These are phyloP conservation scores for Lentithecium fluviatile DNA, from an alignment of 495 filamentous ascomycete species.

Conservation along the genomic window DNA sequence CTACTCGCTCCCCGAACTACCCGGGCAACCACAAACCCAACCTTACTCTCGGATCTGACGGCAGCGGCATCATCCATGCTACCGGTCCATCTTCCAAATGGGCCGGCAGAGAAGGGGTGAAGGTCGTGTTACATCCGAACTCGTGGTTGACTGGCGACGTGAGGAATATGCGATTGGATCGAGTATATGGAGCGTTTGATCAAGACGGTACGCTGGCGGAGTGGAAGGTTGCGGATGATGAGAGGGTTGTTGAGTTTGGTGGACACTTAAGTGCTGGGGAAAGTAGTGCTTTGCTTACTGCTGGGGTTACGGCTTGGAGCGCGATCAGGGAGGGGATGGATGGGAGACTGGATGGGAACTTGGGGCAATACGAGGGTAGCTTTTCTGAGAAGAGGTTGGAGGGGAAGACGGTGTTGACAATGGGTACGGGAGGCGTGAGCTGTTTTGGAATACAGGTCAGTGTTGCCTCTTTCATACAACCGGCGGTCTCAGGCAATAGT, in stretches of 20 bases:
- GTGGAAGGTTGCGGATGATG: neutral
- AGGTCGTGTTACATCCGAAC: slow-evolving; percentile 32
- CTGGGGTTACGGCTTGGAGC: slow-evolving; percentile 20
- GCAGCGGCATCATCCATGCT: slow-evolving; percentile 38
- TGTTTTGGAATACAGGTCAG: slow-evolving; percentile 35
- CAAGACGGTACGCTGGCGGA: neutral
- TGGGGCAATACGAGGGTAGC: slow-evolving; percentile 31
- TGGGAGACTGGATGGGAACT: slow-evolving; percentile 32
- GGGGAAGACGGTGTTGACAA: slow-evolving; percentile 37
- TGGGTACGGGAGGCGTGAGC: slow-evolving; percentile 45
- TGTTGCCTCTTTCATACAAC: neutral
- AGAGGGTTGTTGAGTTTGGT: neutral
- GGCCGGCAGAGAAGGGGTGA: slow-evolving; percentile 18
- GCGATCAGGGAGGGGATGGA: slow-evolving; percentile 24
- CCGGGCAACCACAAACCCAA: slow-evolving; percentile 5
- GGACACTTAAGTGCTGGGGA: neutral
- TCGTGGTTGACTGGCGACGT: slow-evolving; percentile 27
- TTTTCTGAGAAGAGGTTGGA: slow-evolving; percentile 38
- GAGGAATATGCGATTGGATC: neutral
- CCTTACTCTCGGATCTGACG: slow-evolving; percentile 42
- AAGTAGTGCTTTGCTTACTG: slow-evolving; percentile 6
- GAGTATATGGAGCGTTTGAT: neutral
- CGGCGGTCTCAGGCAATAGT: too few species aligned
- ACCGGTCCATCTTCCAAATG: slow-evolving; percentile 30
- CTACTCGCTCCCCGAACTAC: slow-evolving; percentile 28